Evolutionary conservation across 805 yeast species (phyloP).

Genomic region (Candida manassasensis): DNA sequence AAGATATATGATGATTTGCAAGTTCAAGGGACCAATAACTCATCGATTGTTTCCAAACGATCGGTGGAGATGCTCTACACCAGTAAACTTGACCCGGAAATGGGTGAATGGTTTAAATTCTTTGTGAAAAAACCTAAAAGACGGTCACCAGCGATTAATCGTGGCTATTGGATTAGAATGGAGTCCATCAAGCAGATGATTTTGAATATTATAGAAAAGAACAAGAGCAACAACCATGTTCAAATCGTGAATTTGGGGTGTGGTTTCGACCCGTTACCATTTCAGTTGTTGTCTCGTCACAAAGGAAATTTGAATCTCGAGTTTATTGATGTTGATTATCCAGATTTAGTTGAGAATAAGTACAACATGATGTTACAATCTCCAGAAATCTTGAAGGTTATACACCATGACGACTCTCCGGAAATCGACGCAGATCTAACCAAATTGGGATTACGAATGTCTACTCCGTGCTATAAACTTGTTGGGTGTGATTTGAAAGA

Average conservation of each 20-base stretch:
- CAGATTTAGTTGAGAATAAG: constrained; percentile 59
- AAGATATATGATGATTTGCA: constrained; percentile 56
- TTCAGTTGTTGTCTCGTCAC: constrained; percentile 23
- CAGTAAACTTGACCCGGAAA: constrained; percentile 26
- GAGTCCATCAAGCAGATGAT: constrained; percentile 57
- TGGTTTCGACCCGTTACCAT: constrained; percentile 54
- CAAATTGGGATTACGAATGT: constrained; percentile 21
- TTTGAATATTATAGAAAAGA: constrained; percentile 36
- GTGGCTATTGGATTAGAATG: constrained; percentile 83
- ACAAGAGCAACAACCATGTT: constrained; percentile 13
- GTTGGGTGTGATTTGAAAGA: constrained; percentile 67
- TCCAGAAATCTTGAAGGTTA: constrained; percentile 41
- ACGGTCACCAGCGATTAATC: constrained; percentile 73
- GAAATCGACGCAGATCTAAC: not conserved
- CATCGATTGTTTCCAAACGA: constrained; percentile 77
- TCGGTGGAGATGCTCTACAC: constrained; percentile 67
- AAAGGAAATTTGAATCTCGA: constrained; percentile 34
- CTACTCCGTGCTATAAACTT: constrained; percentile 46
- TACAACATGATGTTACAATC: constrained; percentile 46
- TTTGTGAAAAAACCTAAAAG: constrained; percentile 65
- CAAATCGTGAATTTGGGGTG: constrained; percentile 69
- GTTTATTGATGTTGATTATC: constrained; percentile 73
- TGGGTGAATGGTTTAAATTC: constrained; percentile 51
- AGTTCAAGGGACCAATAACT: constrained; percentile 81
- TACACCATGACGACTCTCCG: constrained; percentile 28